phyloP scores from a whole-genome alignment of 345 rosid species.

The Eucalyptus regnans region DNA sequence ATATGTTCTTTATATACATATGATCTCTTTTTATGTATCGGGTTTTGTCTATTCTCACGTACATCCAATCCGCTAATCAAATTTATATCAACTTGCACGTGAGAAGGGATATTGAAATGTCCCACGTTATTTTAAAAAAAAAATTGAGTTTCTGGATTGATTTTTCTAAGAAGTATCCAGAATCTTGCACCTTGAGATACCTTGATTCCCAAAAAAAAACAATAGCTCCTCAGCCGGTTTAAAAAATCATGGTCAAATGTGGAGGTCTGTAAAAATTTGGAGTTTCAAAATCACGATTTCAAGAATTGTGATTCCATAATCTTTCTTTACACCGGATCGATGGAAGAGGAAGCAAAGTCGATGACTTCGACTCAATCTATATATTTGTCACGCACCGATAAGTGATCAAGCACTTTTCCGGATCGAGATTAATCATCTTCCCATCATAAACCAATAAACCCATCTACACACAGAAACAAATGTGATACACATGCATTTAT shows the following conservation, averaged over 20 bases:
- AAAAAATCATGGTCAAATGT: background rate
- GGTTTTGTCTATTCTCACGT: rapidly evolving
- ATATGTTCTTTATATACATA: background rate
- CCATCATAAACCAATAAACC: background rate
- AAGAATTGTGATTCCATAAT: background rate
- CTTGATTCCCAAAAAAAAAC: background rate
- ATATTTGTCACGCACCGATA: background rate
- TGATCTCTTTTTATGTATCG: background rate
- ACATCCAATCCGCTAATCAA: rapidly evolving
- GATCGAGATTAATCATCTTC: background rate
- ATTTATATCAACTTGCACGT: background rate
- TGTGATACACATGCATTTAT: rapidly evolving
- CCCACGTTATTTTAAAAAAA: rapidly evolving
- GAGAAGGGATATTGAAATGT: background rate
- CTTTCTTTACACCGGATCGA: rapidly evolving
- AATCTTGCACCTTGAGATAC: background rate
- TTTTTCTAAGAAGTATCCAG: background rate
- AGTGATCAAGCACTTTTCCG: rapidly evolving
- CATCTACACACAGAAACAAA: background rate
- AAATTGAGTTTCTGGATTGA: background rate
- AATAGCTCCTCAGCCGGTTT: background rate
- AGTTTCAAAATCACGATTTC: background rate
- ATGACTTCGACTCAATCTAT: background rate
- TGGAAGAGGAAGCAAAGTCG: background rate
- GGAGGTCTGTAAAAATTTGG: background rate